Percentiles rank a stretch among this genome's conserved stretches.
phyloP scores from a whole-genome alignment of 495 filamentous ascomycete species.

The Penicillium fimorum region DNA sequence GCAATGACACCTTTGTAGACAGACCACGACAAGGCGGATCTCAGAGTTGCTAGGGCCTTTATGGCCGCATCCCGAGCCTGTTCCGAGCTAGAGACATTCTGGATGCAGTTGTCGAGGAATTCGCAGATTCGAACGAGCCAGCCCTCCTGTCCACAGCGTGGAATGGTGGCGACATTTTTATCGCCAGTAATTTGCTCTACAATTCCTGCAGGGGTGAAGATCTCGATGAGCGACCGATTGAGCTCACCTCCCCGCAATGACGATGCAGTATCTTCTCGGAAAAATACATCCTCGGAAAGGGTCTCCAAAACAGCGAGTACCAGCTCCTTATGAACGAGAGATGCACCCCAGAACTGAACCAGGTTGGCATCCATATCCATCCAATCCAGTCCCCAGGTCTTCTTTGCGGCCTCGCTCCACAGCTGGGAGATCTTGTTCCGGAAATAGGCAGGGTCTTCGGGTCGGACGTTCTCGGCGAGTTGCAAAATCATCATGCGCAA shows the following conservation, averaged over 20 bases:
- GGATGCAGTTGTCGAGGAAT: conserved; percentile 71
- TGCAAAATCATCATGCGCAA: conserved; percentile 71
- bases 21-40: conserved; percentile 77
- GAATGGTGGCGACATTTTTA: conserved; percentile 57
- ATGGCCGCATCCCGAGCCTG: conserved; percentile 61
- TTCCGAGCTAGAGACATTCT: conserved; percentile 59
- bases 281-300: conserved; percentile 94
- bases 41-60: conserved; percentile 71
- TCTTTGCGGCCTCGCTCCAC: conserved; percentile 92
- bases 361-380: conserved; percentile 88
- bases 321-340: conserved; percentile 70
- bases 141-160: conserved; percentile 75
- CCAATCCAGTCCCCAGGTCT: conserved; percentile 89
- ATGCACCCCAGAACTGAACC: conserved; percentile 75
- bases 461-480: conserved; percentile 69
- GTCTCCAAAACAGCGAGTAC: conserved; percentile 84
- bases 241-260: conserved; percentile 77
- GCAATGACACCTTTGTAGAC: conserved; percentile 75
- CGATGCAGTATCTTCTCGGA: conserved; percentile 80
- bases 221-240: conserved; percentile 85
- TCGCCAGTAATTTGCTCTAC: conserved; percentile 70
- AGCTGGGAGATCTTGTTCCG: conserved; percentile 94
- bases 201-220: conserved; percentile 79
- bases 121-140: conserved; percentile 79
- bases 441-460: conserved; percentile 76